Conservation (phyloP, 352 stramenopile genomes). For the Phytophthora nicotianae region DNA sequence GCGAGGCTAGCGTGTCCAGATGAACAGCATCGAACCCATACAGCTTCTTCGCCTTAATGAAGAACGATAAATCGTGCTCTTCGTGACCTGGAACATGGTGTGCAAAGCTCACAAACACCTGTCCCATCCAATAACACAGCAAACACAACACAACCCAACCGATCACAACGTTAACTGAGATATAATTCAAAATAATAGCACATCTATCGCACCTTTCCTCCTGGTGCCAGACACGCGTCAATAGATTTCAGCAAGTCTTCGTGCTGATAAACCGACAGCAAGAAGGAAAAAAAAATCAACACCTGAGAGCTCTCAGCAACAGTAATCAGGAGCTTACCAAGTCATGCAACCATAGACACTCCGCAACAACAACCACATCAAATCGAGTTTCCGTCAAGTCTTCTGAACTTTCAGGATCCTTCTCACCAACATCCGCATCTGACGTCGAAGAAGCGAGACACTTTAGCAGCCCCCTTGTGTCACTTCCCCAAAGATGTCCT, state of each 20-base stretch:
- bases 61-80: conserved; percentile 57
- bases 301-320: background rate
- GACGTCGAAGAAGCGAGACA: conserved; percentile 15
- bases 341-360: conserved; percentile 61
- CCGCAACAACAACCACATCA: conserved; percentile 52
- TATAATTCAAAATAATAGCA: background rate
- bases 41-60: conserved; percentile 45
- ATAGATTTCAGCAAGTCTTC: conserved; percentile 53
- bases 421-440: background rate
- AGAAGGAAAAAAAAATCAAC: background rate
- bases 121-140: background rate
- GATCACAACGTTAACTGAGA: conserved; percentile 17
- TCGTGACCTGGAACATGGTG: conserved; percentile 59
- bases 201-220: conserved; percentile 32
- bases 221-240: conserved; percentile 32
- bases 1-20: conserved; percentile 46
- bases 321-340: conserved; percentile 32
- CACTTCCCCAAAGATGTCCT: conserved; percentile 50
- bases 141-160: background rate
- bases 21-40: conserved; percentile 44
- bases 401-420: background rate
- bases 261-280: conserved; percentile 28
- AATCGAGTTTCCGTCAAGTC: conserved; percentile 19
- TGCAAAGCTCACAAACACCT: conserved; percentile 57
- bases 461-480: conserved; percentile 22